Percentiles rank a stretch among this genome's conserved stretches.
Evolutionary conservation across 306 rosid genomes (phyloP).

Genomic region (Erythrophleum fordii): DNA sequence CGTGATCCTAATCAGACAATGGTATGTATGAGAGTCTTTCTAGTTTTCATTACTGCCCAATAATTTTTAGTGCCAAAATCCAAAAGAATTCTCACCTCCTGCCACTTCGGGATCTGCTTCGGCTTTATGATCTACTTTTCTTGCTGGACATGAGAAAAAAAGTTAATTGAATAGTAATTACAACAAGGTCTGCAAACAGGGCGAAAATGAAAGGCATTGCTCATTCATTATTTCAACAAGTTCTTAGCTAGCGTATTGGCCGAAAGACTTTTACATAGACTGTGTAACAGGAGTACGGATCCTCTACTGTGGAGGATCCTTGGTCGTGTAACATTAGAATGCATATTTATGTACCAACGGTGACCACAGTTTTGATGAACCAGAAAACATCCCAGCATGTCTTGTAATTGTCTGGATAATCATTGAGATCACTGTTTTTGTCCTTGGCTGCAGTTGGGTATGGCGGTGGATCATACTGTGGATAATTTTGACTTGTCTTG

Average conservation of each 20-base stretch:
- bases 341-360: not conserved
- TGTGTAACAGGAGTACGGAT: no score
- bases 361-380: not conserved
- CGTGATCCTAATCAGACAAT: slow-evolving; percentile 12
- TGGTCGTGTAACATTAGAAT: no score
- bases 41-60: not conserved
- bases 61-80: not conserved
- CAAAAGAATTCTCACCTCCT: not conserved
- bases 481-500: no score
- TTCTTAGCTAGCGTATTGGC: no score
- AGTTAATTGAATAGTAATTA: not conserved
- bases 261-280: no score
- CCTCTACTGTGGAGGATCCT: no score
- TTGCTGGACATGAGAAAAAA: no score
- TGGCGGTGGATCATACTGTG: no score
- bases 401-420: slow-evolving; percentile 15
- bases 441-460: not conserved
- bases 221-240: no score
- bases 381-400: not conserved
- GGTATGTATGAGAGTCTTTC: not conserved
- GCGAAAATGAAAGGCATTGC: no score
- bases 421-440: no score
- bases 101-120: not conserved
- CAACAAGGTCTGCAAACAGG: no score
- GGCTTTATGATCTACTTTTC: not conserved